These are phyloP conservation scores for Aspergillus heteromorphus DNA, from an alignment of 495 filamentous ascomycete genomes.

Conservation along the genomic window DNA sequence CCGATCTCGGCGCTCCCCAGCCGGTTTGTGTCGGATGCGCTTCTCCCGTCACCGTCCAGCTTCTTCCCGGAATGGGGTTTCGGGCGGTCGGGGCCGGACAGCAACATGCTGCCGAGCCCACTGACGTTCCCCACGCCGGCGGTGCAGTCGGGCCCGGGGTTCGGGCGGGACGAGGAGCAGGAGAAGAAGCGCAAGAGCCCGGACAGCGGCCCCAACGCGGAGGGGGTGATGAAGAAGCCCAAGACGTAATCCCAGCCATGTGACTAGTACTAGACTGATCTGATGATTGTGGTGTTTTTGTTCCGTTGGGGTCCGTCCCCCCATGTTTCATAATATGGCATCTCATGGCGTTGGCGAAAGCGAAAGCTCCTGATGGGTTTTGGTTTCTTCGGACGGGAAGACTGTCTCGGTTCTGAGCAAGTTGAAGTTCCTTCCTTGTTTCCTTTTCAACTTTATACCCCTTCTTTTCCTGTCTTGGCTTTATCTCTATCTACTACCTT, in stretches of 20 bases:
- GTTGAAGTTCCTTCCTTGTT: not conserved
- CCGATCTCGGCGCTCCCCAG: constrained; percentile 96
- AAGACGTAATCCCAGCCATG: constrained; percentile 33
- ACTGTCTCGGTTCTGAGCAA: not conserved
- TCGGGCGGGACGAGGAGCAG: constrained; percentile 53
- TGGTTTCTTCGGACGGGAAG: not conserved
- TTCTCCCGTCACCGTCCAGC: constrained; percentile 79
- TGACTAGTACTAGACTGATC: not conserved
- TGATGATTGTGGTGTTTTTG: constrained; percentile 8
- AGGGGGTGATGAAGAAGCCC: constrained; percentile 42
- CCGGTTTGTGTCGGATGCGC: constrained; percentile 76
- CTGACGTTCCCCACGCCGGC: constrained; percentile 89
- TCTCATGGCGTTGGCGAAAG: not conserved
- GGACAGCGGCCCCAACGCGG: constrained; percentile 36
- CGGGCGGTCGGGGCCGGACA: constrained; percentile 56
- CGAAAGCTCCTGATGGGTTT: not conserved
- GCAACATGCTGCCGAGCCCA: constrained; percentile 83
- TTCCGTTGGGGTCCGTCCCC: not conserved
- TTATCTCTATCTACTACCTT: not conserved
- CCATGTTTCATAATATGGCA: constrained; percentile 2
- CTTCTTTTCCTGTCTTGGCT: not conserved
- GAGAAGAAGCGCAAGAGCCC: constrained; percentile 52
- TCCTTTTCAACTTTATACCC: constrained; percentile 5
- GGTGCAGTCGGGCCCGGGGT: constrained; percentile 62
- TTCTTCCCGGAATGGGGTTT: constrained; percentile 93